phyloP scores from a whole-genome alignment of 768 basidiomycete species.

The Boletus speciosus region DNA sequence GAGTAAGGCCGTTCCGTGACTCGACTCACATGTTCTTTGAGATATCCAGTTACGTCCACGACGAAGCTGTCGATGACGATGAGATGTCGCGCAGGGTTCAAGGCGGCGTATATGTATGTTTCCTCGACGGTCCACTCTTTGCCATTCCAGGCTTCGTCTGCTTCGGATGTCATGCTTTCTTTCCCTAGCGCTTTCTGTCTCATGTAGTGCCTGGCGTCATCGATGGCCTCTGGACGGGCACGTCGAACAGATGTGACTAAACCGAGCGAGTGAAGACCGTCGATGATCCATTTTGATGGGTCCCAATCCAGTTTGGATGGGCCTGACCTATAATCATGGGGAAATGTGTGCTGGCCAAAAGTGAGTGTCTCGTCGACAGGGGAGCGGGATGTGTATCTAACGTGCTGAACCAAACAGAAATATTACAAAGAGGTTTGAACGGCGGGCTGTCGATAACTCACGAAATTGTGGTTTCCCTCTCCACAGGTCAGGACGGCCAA shows the following conservation, averaged over 20 bases:
- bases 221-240: slow-evolving; percentile 5
- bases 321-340: slow-evolving; percentile 13
- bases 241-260: slow-evolving; percentile 6
- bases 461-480: slow-evolving; percentile 14
- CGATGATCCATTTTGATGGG: slow-evolving; percentile 13
- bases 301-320: slow-evolving; percentile 12
- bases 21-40: slow-evolving; percentile 9
- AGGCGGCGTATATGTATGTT: background rate
- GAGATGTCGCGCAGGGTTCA: background rate
- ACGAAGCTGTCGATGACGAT: slow-evolving; percentile 8
- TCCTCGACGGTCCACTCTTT: slow-evolving; percentile 6
- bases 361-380: slow-evolving; percentile 1
- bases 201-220: slow-evolving; percentile 7
- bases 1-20: background rate
- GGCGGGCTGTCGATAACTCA: background rate
- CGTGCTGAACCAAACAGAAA: background rate
- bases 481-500: slow-evolving; percentile 11
- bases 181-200: slow-evolving; percentile 1
- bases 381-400: background rate
- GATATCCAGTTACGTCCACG: slow-evolving; percentile 4
- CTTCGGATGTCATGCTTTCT: background rate
- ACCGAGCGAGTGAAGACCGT: slow-evolving; percentile 4
- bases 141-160: slow-evolving; percentile 1
- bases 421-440: background rate
- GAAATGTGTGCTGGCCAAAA: slow-evolving; percentile 7